Evolutionary conservation across 768 basidiomycete genomes (phyloP).

Genomic region (Hemileccinum rubropunctum): DNA sequence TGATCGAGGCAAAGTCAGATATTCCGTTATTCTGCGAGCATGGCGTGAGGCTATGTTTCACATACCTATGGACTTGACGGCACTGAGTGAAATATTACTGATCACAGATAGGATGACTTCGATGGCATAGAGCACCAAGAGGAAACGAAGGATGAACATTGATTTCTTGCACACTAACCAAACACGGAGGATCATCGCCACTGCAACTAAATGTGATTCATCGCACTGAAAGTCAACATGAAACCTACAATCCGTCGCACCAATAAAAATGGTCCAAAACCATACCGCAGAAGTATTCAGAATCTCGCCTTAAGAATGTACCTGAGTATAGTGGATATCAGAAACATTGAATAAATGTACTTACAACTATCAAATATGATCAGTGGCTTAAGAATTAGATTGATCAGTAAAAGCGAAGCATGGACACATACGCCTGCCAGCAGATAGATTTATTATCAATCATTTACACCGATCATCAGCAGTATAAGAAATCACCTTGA

Average conservation of each 20-base stretch:
- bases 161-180: not conserved
- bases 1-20: not conserved
- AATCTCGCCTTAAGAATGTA: not conserved
- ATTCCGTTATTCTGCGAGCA: not conserved
- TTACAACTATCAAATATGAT: not conserved
- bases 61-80: not conserved
- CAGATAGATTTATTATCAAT: too few relatives aligned
- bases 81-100: not conserved
- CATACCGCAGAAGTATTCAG: not conserved
- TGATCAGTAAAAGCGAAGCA: too few relatives aligned
- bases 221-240: not conserved
- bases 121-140: not conserved
- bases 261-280: not conserved
- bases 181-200: not conserved
- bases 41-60: not conserved
- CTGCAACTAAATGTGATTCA: not conserved
- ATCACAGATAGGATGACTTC: not conserved
- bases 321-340: not conserved
- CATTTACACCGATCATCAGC: not conserved
- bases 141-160: too few relatives aligned
- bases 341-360: not conserved
- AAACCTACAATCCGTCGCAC: not conserved
- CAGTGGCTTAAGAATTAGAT: too few relatives aligned
- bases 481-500: not conserved
- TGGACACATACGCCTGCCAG: not conserved